Conservation (phyloP, 768 basidiomycete genomes). For the Paxillus involutus region DNA sequence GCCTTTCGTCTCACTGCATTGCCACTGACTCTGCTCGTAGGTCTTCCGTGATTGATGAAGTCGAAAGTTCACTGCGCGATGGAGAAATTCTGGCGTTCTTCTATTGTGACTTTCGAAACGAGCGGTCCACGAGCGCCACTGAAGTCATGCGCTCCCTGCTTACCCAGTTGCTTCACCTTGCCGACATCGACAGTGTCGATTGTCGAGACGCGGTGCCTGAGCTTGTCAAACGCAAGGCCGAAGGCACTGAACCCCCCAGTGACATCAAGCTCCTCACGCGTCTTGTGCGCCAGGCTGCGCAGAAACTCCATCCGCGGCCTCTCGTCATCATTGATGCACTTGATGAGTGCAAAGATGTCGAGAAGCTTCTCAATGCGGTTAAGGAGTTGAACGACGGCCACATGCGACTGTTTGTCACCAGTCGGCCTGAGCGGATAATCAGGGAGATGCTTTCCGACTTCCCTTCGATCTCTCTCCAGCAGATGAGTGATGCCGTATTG, state of each 20-base stretch:
- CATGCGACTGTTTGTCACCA: constrained; percentile 10
- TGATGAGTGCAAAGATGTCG: constrained; percentile 15
- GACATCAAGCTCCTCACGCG: background rate
- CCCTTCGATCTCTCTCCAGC: constrained; percentile 4
- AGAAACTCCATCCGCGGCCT: background rate
- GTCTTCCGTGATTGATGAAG: background rate
- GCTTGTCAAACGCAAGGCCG: background rate
- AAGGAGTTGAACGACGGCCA: background rate
- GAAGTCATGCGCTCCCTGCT: background rate
- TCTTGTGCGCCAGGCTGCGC: background rate
- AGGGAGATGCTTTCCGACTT: background rate
- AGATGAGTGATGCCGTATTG: background rate
- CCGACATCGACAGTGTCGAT: background rate
- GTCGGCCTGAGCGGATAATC: constrained; percentile 9
- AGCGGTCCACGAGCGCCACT: background rate
- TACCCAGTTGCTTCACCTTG: background rate
- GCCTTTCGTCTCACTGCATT: background rate
- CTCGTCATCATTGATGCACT: constrained; percentile 13
- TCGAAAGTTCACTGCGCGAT: background rate
- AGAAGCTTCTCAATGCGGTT: constrained; percentile 2
- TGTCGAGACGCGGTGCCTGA: background rate
- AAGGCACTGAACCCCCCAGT: background rate
- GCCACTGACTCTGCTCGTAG: background rate
- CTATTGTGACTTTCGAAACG: constrained; percentile 1
- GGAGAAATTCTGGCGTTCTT: background rate